Conservation (phyloP, 1,139 yeast species). For the Yamadazyma taylorii region DNA sequence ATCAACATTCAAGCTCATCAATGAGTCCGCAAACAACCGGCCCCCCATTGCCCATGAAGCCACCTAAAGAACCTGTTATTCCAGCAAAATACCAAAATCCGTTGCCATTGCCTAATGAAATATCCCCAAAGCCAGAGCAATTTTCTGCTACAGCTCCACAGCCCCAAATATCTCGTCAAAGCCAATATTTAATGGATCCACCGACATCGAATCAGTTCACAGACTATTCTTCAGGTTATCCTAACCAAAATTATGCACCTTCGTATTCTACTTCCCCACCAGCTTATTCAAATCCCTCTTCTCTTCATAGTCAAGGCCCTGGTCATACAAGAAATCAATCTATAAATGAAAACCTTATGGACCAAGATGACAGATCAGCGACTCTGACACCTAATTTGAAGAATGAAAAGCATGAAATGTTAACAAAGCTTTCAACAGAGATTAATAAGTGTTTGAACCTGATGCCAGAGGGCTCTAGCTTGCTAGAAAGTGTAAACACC, state of each 20-base stretch:
- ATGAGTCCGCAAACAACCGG: constrained; percentile 29
- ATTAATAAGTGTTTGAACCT: constrained; percentile 23
- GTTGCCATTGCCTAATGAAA: constrained; percentile 30
- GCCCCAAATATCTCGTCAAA: too few relatives aligned
- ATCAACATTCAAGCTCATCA: constrained; percentile 32
- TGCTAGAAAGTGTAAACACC: constrained; percentile 15
- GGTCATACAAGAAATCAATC: constrained; percentile 3
- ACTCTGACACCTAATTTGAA: not conserved
- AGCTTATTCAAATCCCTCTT: not conserved
- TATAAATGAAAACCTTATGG: constrained; percentile 18
- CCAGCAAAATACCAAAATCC: constrained; percentile 37
- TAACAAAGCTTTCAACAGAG: constrained; percentile 21
- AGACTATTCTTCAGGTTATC: not conserved
- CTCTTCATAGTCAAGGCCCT: not conserved
- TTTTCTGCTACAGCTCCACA: too few relatives aligned
- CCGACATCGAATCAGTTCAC: too few relatives aligned
- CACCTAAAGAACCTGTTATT: constrained; percentile 9
- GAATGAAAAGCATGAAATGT: constrained; percentile 2
- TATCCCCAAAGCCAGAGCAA: not conserved
- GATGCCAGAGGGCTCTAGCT: constrained; percentile 11
- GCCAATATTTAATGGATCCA: too few relatives aligned
- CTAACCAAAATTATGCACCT: not conserved
- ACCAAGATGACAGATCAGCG: constrained; percentile 15
- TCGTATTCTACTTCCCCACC: constrained; percentile 6
- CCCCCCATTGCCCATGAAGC: constrained; percentile 13